These are phyloP conservation scores for Fusarium acutatum DNA, from an alignment of 2,329 filamentous ascomycete species.

Conservation along the genomic window DNA sequence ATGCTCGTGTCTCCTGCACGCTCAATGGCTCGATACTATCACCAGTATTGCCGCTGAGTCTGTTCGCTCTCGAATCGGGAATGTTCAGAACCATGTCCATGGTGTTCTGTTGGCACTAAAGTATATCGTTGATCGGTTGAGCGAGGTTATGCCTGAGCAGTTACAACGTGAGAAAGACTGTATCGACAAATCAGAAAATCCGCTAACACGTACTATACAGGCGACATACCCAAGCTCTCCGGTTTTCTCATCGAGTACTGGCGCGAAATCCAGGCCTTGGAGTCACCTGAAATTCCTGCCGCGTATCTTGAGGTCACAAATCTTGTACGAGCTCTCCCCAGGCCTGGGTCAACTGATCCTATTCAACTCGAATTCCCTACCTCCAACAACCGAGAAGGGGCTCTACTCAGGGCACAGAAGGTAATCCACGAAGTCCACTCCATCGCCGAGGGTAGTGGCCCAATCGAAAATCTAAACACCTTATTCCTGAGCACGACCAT, in stretches of 20 bases:
- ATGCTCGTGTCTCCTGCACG: constrained; percentile 66
- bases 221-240: constrained; percentile 42
- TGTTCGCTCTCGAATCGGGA: constrained; percentile 32
- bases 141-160: constrained; percentile 55
- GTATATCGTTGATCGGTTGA: constrained; percentile 64
- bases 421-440: constrained; percentile 50
- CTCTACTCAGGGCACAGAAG: constrained; percentile 52
- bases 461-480: constrained; percentile 35
- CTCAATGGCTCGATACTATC: constrained; percentile 57
- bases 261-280: constrained; percentile 32
- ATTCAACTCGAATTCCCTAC: constrained; percentile 31
- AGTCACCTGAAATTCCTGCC: constrained; percentile 54
- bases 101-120: constrained; percentile 65
- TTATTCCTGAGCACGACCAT: constrained; percentile 43
- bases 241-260: constrained; percentile 42
- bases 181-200: neutral
- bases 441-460: constrained; percentile 34
- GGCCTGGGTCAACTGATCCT: constrained; percentile 24
- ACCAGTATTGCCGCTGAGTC: constrained; percentile 48
- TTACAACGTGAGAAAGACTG: constrained; percentile 51
- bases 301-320: constrained; percentile 59
- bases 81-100: constrained; percentile 63
- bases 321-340: constrained; percentile 48
- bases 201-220: constrained; percentile 38
- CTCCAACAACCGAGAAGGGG: constrained; percentile 40